A percentile compares a stretch with the other conserved stretches of the same genome.
These are phyloP conservation scores for Evernia prunastri DNA, from an alignment of 495 filamentous ascomycete genomes.

Conservation along the genomic window DNA sequence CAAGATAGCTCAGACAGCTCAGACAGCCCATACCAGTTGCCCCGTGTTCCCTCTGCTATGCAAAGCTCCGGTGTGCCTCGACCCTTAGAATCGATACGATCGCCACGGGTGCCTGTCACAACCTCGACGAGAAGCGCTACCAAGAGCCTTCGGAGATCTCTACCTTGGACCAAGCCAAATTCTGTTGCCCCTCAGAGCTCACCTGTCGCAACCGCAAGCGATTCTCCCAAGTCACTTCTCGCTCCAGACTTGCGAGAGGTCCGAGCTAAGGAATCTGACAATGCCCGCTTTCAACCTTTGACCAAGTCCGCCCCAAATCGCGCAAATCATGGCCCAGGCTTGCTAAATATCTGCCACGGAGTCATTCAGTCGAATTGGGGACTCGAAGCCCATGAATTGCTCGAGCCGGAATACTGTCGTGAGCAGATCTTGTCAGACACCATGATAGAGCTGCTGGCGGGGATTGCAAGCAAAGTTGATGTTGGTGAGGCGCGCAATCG, in stretches of 20 bases:
- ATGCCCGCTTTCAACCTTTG: neutral
- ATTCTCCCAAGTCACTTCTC: neutral
- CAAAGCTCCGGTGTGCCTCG: neutral
- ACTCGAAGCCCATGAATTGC: neutral
- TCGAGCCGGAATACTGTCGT: slow-evolving; percentile 5
- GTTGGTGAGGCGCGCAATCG: slow-evolving; percentile 8
- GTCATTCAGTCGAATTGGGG: slow-evolving; percentile 10
- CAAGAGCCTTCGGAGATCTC: neutral
- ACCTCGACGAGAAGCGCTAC: neutral
- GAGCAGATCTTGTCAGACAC: neutral
- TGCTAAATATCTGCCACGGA: neutral
- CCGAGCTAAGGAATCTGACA: neutral
- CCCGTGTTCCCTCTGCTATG: neutral
- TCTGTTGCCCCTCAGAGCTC: neutral
- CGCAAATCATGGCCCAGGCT: neutral
- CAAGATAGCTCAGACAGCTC: neutral
- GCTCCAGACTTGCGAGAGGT: neutral
- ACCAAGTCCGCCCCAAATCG: slow-evolving; percentile 1
- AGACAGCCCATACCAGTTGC: neutral
- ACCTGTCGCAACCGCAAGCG: neutral
- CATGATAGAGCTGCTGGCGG: slow-evolving; percentile 1
- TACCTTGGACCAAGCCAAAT: slow-evolving; percentile 6
- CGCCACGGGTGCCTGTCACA: neutral
- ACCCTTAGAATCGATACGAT: neutral
- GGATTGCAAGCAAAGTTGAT: slow-evolving; percentile 11